Conservation (phyloP, 129 eudicot species). For the Flaveria linearis region DNA sequence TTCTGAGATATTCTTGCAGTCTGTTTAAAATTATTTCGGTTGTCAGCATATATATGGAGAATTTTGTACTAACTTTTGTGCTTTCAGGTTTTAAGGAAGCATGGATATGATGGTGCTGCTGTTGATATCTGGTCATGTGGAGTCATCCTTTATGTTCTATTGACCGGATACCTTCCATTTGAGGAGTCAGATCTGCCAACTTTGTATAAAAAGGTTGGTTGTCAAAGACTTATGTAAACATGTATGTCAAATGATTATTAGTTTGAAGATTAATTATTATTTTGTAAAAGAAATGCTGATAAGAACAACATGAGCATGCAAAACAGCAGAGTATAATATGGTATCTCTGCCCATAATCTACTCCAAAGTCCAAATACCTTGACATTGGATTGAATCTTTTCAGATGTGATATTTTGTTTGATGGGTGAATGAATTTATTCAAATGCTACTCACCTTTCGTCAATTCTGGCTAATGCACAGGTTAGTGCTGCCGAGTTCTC, state of each 20-base stretch:
- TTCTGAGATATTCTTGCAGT: constrained; percentile 2
- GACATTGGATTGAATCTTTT: neutral
- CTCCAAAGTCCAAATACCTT: neutral
- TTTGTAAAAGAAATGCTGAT: neutral
- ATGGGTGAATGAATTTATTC: constrained; percentile 19
- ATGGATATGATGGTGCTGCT: constrained; percentile 96
- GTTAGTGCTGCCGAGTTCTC: constrained; percentile 79
- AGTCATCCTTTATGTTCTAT: constrained; percentile 82
- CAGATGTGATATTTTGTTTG: constrained; percentile 14
- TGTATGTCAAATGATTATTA: constrained; percentile 10
- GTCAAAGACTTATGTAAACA: constrained; percentile 8
- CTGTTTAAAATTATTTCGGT: neutral
- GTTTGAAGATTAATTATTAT: constrained; percentile 7
- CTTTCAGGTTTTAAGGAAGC: constrained; percentile 66
- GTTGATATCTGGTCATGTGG: constrained; percentile 99
- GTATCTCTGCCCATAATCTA: constrained; percentile 11
- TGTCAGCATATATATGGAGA: constrained; percentile 4
- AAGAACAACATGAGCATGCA: neutral
- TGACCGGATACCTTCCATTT: constrained; percentile 94
- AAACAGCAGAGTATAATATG: neutral
- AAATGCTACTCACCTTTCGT: constrained; percentile 30
- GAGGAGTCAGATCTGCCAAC: constrained; percentile 82
- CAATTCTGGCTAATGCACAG: constrained; percentile 42
- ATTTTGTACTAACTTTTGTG: neutral
- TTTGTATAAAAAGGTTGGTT: constrained; percentile 77